phyloP scores from a whole-genome alignment of 2,329 filamentous ascomycete genomes.

The Pezicula radicicola region DNA sequence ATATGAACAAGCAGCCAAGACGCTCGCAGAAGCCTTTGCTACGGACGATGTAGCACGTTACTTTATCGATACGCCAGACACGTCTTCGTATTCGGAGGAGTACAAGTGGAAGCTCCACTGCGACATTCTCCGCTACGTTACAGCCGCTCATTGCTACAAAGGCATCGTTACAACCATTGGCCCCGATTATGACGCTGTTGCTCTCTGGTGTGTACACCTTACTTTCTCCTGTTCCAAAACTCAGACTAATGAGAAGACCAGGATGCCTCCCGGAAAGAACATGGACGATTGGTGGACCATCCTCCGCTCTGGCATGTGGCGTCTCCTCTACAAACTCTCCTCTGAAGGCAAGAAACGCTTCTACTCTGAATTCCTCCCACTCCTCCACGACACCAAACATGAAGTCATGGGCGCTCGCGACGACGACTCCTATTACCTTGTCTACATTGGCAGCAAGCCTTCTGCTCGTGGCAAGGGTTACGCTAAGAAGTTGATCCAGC shows the following conservation, averaged over 20 bases:
- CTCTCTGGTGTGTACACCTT: conserved; percentile 62
- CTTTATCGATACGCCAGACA: conserved; percentile 70
- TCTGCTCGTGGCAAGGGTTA: conserved; percentile 70
- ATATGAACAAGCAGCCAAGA: conserved; percentile 67
- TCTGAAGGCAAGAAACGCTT: conserved; percentile 70
- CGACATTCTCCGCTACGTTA: conserved; percentile 74
- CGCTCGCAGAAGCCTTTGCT: conserved; percentile 75
- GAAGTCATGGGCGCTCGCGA: conserved; percentile 66
- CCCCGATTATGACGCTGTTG: conserved; percentile 72
- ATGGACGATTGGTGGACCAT: conserved; percentile 72
- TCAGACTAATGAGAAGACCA: conserved; percentile 28
- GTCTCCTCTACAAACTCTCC: conserved; percentile 71
- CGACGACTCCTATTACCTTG: conserved; percentile 72
- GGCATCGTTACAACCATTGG: conserved; percentile 74
- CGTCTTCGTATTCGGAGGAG: conserved; percentile 58
- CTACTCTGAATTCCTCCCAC: conserved; percentile 73
- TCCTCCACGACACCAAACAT: conserved; percentile 70
- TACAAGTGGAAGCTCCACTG: conserved; percentile 74
- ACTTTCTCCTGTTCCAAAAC: background rate
- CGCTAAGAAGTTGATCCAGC: conserved; percentile 65
- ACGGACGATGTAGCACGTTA: conserved; percentile 73
- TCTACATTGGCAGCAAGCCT: conserved; percentile 77
- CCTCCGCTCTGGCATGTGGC: conserved; percentile 74
- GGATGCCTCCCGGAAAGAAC: conserved; percentile 73
- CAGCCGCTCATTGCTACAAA: conserved; percentile 70